Base-by-base conservation (phyloP, 1,284 basidiomycete species). In the Ganoderma resinaceum region DNA sequence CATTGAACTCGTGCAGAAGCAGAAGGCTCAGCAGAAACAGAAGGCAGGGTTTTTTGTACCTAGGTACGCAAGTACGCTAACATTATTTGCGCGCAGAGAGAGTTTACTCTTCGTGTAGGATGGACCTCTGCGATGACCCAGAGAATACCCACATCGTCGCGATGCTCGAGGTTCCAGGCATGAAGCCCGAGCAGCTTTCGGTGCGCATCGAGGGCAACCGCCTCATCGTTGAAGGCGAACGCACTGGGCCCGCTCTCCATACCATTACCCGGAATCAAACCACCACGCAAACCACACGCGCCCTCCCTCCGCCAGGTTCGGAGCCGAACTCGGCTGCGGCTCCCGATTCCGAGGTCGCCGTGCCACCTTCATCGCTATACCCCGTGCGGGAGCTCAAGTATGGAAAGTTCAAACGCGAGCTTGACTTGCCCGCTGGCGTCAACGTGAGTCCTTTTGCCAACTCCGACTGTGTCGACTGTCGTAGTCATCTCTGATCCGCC, bases 131-230 rank as follows among this genome's bases (percentile, higher is more conserved):
- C 57, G 85, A 89, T 64, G 82, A 87, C 62, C 83, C 84, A 8
- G 75, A 76, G 3, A 80, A 80, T 4, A 73, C 80, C 7, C 79
- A 76, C 49, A 74, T 87, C 20, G 77, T 81, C 6, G 87, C 86
- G 8, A 79, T 83, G 2, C 83, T 89, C 68, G 89, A 90, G 73
- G 76, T 89, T 6, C 88, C 89, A 26, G 88, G 88, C 8, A 80
- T 89, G 62, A 83, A 82, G 66, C 82, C 80, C n/a, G 77, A 81
- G 11, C 83, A 88, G 40, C 78, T 89, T 3, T 77, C 79, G 1
- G 77, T 89, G 1, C 77, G 81, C 38, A 78, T 89, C 33, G 79
- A 81, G 53, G 79, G 83, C 7, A 81, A 81, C 7, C 72, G 76
- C 23, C 80, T 90, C 58, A 75, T 85, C 18, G 76, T 90, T 31